These are phyloP conservation scores for Rostrohypoxylon terebratum DNA, from an alignment of 495 filamentous ascomycete genomes.

Conservation along the genomic window DNA sequence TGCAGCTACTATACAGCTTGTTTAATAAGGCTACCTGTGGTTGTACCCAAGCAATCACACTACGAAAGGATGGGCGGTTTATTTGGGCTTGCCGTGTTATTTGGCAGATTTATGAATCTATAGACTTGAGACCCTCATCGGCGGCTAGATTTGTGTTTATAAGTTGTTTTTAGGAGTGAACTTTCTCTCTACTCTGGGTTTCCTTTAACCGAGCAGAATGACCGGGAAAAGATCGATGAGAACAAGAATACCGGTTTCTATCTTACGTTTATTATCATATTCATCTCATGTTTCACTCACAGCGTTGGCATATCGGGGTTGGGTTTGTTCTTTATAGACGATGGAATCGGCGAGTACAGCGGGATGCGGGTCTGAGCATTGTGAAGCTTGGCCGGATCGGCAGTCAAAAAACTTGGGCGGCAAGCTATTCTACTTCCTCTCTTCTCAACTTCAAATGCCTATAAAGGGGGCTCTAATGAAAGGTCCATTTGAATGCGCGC, in stretches of 20 bases:
- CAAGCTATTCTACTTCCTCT: constrained; percentile 39
- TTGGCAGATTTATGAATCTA: constrained; percentile 45
- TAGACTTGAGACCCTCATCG: constrained; percentile 51
- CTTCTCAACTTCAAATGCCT: constrained; percentile 39
- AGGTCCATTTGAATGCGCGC: constrained; percentile 33
- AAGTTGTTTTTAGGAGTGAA: constrained; percentile 31
- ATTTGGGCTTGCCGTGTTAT: constrained; percentile 40
- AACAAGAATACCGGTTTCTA: constrained; percentile 12
- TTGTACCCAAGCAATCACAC: constrained; percentile 30
- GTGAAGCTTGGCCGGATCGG: constrained; percentile 36
- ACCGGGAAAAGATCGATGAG: constrained; percentile 14
- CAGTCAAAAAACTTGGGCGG: constrained; percentile 32
- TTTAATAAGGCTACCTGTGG: constrained; percentile 43
- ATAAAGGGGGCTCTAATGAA: constrained; percentile 10
- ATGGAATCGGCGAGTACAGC: constrained; percentile 31
- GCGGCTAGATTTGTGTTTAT: constrained; percentile 49
- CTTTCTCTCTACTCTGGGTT: constrained; percentile 40
- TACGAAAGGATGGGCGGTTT: constrained; percentile 28
- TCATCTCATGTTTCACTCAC: constrained; percentile 23
- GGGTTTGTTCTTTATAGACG: constrained; percentile 43
- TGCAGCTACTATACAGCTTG: constrained; percentile 27
- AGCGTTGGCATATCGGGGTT: constrained; percentile 40
- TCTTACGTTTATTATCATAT: constrained; percentile 22
- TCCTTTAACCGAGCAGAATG: constrained; percentile 30
- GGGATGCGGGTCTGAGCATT: constrained; percentile 33